phyloP scores from a whole-genome alignment of 2,329 filamentous ascomycete species.

The Fusarium torulosum region DNA sequence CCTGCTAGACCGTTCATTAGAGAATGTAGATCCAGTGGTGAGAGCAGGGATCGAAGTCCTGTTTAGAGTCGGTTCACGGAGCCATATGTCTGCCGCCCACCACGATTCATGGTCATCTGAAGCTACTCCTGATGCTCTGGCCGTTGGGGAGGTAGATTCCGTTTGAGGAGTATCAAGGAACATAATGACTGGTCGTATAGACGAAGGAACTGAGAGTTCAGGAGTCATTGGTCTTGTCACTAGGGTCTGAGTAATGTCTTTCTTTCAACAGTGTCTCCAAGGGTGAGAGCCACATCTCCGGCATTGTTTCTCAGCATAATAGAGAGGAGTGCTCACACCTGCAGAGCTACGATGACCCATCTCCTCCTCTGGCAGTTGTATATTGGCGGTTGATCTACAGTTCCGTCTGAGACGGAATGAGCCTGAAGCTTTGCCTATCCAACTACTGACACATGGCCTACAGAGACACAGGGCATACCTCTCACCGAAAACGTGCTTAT shows the following conservation, averaged over 20 bases:
- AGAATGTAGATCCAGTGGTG: constrained; percentile 19
- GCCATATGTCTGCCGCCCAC: background rate
- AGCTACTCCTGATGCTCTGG: background rate
- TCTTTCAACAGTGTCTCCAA: constrained; percentile 22
- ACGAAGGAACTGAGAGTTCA: background rate
- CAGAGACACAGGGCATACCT: constrained; percentile 35
- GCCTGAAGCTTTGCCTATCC: constrained; percentile 1
- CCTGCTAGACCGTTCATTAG: background rate
- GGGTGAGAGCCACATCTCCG: constrained; percentile 34
- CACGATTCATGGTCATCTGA: background rate
- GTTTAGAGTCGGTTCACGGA: background rate
- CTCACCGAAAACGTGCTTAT: constrained; percentile 23
- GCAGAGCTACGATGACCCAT: background rate
- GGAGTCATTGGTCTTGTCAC: background rate
- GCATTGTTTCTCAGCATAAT: constrained; percentile 28
- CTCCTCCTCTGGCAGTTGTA: constrained; percentile 12
- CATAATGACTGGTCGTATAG: too few species aligned
- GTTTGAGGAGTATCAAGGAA: background rate
- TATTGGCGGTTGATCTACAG: constrained; percentile 1
- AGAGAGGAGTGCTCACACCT: constrained; percentile 19
- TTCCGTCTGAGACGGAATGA: constrained; percentile 1
- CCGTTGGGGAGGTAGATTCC: background rate
- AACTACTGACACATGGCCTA: constrained; percentile 37
- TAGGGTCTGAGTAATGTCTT: constrained; percentile 6
- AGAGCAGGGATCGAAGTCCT: constrained; percentile 16